phyloP scores from a whole-genome alignment of 805 yeast genomes.

The Yamadazyma takamatsuzukensis region DNA sequence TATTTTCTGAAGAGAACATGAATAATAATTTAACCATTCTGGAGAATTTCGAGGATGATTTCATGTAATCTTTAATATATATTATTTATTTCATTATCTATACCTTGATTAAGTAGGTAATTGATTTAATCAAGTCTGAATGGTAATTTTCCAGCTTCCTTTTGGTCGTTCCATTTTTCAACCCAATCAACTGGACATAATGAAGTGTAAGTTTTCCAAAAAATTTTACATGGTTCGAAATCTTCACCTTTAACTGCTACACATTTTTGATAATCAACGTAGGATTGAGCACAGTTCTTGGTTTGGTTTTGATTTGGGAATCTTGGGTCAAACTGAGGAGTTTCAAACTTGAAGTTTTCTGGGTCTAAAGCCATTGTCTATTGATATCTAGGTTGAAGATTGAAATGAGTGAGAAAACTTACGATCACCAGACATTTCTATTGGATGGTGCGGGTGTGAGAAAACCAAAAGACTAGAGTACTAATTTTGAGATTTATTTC shows the following conservation, averaged over 20 bases:
- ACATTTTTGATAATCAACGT: constrained; percentile 97
- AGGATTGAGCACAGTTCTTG: constrained; percentile 97
- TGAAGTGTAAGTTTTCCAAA: constrained; percentile 85
- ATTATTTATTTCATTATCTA: constrained; percentile 2
- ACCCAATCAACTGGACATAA: constrained; percentile 84
- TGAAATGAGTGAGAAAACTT: constrained; percentile 4
- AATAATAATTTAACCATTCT: constrained; percentile 11
- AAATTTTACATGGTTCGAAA: constrained; percentile 94
- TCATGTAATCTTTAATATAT: constrained; percentile 10
- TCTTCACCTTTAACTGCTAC: constrained; percentile 96
- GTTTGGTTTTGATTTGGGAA: constrained; percentile 98
- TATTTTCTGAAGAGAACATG: constrained; percentile 30
- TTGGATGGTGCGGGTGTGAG: constrained; percentile 4
- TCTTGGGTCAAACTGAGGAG: constrained; percentile 74
- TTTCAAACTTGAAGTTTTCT: constrained; percentile 39
- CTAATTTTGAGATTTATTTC: not conserved
- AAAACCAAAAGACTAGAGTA: not conserved
- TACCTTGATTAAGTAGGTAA: not conserved
- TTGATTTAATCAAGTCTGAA: constrained; percentile 30
- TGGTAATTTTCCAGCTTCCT: constrained; percentile 52
- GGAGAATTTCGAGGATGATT: constrained; percentile 15
- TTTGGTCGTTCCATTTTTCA: constrained; percentile 85
- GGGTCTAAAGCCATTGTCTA: constrained; percentile 33
- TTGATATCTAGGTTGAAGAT: not conserved
- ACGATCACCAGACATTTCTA: constrained; percentile 7